phyloP scores from a whole-genome alignment of 129 eudicot species.

The Solidago caesia region DNA sequence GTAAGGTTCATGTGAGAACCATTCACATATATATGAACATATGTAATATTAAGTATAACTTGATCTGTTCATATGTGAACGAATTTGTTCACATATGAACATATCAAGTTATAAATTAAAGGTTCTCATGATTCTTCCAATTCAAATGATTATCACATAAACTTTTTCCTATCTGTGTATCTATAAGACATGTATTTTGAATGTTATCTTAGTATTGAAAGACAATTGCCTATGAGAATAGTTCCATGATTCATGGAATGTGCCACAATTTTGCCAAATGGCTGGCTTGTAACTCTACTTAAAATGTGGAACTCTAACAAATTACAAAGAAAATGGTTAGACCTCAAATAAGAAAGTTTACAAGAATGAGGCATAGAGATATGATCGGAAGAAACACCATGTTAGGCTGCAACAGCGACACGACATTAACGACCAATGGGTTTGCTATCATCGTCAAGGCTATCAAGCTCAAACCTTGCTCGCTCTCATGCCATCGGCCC shows the following conservation, averaged over 20 bases:
- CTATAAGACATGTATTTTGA: too few species aligned
- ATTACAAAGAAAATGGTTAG: constrained; percentile 16
- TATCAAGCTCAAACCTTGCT: constrained; percentile 18
- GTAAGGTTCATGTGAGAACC: too few species aligned
- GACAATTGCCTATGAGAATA: neutral
- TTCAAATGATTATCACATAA: too few species aligned
- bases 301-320: constrained; percentile 25
- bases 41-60: too few species aligned
- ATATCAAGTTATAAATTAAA: too few species aligned
- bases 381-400: constrained; percentile 23
- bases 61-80: too few species aligned
- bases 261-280: constrained; percentile 30
- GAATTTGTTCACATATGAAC: too few species aligned
- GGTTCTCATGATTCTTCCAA: too few species aligned
- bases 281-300: constrained; percentile 20
- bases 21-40: too few species aligned
- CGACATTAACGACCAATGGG: constrained; percentile 27
- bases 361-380: constrained; percentile 27
- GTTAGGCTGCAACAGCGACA: constrained; percentile 13
- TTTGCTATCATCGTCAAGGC: constrained; percentile 25
- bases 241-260: constrained; percentile 26
- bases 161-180: too few species aligned
- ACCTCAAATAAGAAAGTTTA: constrained; percentile 21
- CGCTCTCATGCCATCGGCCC: constrained; percentile 25
- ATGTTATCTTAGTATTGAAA: too few species aligned